These are phyloP conservation scores for Akanthomyces muscarius DNA, from an alignment of 2,329 filamentous ascomycete genomes.

Conservation along the genomic window DNA sequence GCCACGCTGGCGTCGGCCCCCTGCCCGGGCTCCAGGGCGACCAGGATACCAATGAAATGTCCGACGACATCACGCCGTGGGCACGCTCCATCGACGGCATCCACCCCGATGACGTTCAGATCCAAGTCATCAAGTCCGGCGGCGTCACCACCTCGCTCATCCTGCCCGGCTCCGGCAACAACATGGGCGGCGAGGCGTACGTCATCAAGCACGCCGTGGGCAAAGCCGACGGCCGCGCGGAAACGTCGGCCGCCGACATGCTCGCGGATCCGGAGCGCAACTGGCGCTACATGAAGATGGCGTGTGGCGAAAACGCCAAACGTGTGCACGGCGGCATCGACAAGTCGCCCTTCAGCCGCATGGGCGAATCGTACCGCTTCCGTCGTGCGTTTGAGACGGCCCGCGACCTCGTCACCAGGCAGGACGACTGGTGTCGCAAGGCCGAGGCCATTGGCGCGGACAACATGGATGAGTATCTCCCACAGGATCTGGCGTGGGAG, in stretches of 20 bases:
- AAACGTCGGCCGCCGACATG: conserved; percentile 60
- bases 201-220: conserved; percentile 66
- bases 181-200: conserved; percentile 68
- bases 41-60: conserved; percentile 61
- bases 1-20: conserved; percentile 57
- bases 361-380: conserved; percentile 68
- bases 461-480: conserved; percentile 54
- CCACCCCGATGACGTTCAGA: conserved; percentile 59
- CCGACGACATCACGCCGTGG: conserved; percentile 61
- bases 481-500: conserved; percentile 61
- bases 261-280: conserved; percentile 61
- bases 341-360: conserved; percentile 52
- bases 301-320: conserved; percentile 68
- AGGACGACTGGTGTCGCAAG: conserved; percentile 65
- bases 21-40: conserved; percentile 53
- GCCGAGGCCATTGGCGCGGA: conserved; percentile 49
- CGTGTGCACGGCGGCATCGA: conserved; percentile 54
- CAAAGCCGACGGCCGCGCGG: conserved; percentile 53
- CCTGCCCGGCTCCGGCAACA: conserved; percentile 66
- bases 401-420: conserved; percentile 49
- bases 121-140: conserved; percentile 66
- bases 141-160: conserved; percentile 67
- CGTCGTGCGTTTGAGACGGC: conserved; percentile 65
- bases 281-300: conserved; percentile 75
- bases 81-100: conserved; percentile 64